These are phyloP conservation scores for Moesziomyces sp. DNA, from an alignment of 1,284 basidiomycete genomes.

Conservation along the genomic window DNA sequence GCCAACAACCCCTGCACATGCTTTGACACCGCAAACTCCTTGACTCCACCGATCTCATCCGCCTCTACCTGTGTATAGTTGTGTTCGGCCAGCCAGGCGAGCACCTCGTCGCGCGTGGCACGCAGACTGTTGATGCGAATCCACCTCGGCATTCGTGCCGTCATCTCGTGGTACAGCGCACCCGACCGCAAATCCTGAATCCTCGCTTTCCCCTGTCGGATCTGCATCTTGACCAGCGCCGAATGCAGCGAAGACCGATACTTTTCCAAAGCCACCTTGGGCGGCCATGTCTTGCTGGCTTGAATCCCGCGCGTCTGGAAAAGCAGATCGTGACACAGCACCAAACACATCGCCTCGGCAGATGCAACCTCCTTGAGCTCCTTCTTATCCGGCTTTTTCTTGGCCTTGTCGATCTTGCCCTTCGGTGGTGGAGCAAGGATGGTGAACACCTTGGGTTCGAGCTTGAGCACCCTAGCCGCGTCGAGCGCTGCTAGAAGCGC, in stretches of 20 bases:
- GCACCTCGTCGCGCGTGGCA: slow-evolving; percentile 69
- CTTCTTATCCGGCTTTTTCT: background rate
- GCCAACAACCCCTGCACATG: slow-evolving; percentile 84
- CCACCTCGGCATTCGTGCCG: slow-evolving; percentile 61
- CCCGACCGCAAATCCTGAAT: slow-evolving; percentile 58
- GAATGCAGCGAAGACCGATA: slow-evolving; percentile 88
- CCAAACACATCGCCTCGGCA: slow-evolving; percentile 52
- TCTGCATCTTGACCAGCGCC: slow-evolving; percentile 85
- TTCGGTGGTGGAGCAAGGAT: background rate
- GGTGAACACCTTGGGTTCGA: slow-evolving; percentile 45
- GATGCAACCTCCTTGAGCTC: slow-evolving; percentile 9
- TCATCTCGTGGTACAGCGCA: slow-evolving; percentile 43
- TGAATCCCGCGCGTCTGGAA: slow-evolving; percentile 57
- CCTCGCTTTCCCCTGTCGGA: slow-evolving; percentile 67
- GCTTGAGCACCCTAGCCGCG: slow-evolving; percentile 23
- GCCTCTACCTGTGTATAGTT: slow-evolving; percentile 44
- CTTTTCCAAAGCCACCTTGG: slow-evolving; percentile 68
- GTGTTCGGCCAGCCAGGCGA: slow-evolving; percentile 72
- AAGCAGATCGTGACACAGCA: slow-evolving; percentile 62
- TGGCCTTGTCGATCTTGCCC: slow-evolving; percentile 9
- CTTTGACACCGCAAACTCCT: slow-evolving; percentile 60
- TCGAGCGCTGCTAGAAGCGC: slow-evolving; percentile 43
- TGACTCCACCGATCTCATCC: slow-evolving; percentile 47
- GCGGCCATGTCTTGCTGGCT: slow-evolving; percentile 59
- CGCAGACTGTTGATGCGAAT: slow-evolving; percentile 56